Evolutionary conservation across 2,329 filamentous ascomycete species (phyloP).

Genomic region (Cylindrodendrum hubeiense): DNA sequence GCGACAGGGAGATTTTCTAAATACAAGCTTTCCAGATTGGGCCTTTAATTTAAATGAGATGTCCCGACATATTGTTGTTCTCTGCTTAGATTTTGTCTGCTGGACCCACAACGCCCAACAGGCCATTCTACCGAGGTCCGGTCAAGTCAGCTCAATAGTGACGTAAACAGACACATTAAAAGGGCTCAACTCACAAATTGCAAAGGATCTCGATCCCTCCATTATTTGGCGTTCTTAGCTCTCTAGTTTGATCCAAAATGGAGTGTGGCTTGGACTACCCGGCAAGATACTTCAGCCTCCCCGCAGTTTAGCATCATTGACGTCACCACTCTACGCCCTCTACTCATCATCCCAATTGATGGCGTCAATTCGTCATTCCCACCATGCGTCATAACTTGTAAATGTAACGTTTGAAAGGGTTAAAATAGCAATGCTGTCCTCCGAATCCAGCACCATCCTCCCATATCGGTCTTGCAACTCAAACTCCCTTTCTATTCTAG

Average conservation of each 20-base stretch:
- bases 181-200: background rate
- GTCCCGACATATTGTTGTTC: too few relatives aligned
- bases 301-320: constrained; percentile 38
- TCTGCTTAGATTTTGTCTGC: too few relatives aligned
- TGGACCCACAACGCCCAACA: too few relatives aligned
- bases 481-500: background rate
- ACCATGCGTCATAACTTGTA: constrained; percentile 33
- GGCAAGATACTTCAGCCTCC: constrained; percentile 1
- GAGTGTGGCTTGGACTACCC: constrained; percentile 16
- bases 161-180: constrained; percentile 1
- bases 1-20: too few relatives aligned
- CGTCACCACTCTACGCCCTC: constrained; percentile 40
- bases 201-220: background rate
- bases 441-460: too few relatives aligned
- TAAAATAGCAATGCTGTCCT: too few relatives aligned
- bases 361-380: constrained; percentile 35
- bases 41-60: too few relatives aligned
- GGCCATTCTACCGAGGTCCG: background rate
- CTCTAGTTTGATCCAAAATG: background rate
- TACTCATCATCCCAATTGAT: constrained; percentile 27
- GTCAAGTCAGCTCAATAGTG: background rate
- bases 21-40: too few relatives aligned
- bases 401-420: too few relatives aligned
- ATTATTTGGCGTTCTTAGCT: background rate
- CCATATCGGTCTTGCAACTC: background rate